Evolutionary conservation across 768 basidiomycete genomes (phyloP).

Genomic region (Serendipita sp.): DNA sequence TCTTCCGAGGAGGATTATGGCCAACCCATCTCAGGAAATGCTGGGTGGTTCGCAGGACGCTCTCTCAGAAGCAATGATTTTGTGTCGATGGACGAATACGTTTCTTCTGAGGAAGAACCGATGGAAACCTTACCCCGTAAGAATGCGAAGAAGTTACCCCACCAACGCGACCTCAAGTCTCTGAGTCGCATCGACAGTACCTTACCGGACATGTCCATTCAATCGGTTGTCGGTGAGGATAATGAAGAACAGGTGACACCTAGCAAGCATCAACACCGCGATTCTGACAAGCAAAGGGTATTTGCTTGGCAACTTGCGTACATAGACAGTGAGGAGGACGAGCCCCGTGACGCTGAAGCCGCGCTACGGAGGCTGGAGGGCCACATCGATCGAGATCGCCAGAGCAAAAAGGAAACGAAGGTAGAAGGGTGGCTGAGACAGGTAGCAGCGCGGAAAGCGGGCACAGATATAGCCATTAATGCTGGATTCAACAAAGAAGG

Average conservation of each 20-base stretch:
- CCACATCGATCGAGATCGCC: constrained; percentile 58
- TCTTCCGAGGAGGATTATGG: constrained; percentile 6
- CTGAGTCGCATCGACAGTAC: constrained; percentile 64
- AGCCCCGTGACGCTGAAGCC: constrained; percentile 59
- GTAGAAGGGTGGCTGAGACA: constrained; percentile 71
- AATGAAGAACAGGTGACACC: not conserved
- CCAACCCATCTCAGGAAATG: not conserved
- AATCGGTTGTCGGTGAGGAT: not conserved
- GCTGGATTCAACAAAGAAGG: constrained; percentile 11
- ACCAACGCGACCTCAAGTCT: constrained; percentile 69
- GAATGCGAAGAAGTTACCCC: constrained; percentile 49
- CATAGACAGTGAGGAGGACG: constrained; percentile 42
- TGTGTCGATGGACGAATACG: constrained; percentile 5
- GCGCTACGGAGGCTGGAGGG: constrained; percentile 73
- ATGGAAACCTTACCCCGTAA: constrained; percentile 30
- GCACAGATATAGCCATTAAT: not conserved
- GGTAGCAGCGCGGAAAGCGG: constrained; percentile 38
- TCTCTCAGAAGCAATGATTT: not conserved
- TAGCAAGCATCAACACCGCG: not conserved
- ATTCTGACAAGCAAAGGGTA: constrained; percentile 20
- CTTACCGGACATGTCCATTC: constrained; percentile 37
- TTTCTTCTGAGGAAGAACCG: constrained; percentile 39
- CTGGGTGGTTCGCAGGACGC: not conserved
- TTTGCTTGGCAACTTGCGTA: constrained; percentile 52
- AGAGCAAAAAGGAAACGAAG: constrained; percentile 55